Evolutionary conservation across 2,329 filamentous ascomycete genomes (phyloP), one percentile per base, ranked within the genome.

Genomic region (Magnaporthiopsis rhizophila): DNA sequence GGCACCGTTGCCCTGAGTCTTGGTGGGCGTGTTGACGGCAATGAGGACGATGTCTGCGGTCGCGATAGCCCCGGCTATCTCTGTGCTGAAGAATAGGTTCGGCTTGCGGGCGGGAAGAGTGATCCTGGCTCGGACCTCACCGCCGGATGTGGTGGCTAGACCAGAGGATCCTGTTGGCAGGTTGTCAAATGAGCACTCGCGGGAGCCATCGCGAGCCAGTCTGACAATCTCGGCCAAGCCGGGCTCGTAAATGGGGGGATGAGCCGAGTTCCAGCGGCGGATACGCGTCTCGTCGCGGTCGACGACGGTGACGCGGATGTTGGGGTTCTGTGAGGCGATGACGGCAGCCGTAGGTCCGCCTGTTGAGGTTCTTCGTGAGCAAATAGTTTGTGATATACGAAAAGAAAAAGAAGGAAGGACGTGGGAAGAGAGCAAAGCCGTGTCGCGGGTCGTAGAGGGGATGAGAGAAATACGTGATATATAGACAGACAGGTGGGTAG

Each of bases 1-100:
- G 6, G 87, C 86, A 61, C 90, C 90, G 28, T 85, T 77, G 64
- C 90, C 90, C 61, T 82, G 83, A 50, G 79, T 83, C 77, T 92
- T 93, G 58, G 90, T 92, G 2, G 90, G 90, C 0, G 90, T 93
- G 74, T 92, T 91, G 69, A 94, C 90, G 18, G 88, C 85, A 64
- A 93, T 83, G 65, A 94, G 84, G 65, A 94, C 83, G 59, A 93
- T 76, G 71, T 93, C 89, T 15, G 90, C 89, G 67, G 86, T 84
- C 30, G 79, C 74, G 66, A 93, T 89, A 66, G 79, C 80, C 67
- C 76, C 78, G 26, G 81, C 81, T 12, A 90, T 81, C 63, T 91
- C 82, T 26, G 85, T 89, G 3, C 89, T 88, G 77, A 94, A 94
- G 78, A 87, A 83, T 24, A 94, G 79, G 74, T 93, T 94, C 15